Base-by-base conservation (phyloP, 768 basidiomycete species). In the Galerina sulciceps region DNA sequence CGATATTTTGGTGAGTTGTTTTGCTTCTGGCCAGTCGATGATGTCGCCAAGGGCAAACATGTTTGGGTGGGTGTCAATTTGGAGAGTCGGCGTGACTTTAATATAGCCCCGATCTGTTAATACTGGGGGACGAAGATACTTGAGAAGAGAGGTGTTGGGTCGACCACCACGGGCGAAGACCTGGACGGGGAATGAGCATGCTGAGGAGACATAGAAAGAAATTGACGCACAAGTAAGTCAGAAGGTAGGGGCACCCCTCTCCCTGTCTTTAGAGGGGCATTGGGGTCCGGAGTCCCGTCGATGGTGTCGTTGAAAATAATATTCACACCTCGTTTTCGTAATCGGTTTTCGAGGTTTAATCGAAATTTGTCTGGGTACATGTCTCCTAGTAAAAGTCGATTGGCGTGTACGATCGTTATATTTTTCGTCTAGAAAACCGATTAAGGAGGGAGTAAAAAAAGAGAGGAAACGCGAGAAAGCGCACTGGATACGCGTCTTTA, bases 31-130 rank as follows among this genome's bases (percentile, higher is more conserved):
- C 76, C 81, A 84, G 45, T 88, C 85, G 61, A 85, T 80, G 60
- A 87, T 77, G 63, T 91, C 89, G 2, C 89, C 89, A 1, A 75
- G 76, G 0, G 88, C 89, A 57, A 86, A 90, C 13, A 91, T 80
- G 58, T 77, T 77, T 0, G 81, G 71, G 66, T 86, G 71, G 0
- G 69, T 70, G 9, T 65, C 65, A 1, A 90, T 65, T 64, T 88
- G 86, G 37, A 90, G 76, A 2, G 84, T 87, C 1, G 83, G 77
- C 20, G 70, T 67, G 15, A 90, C 79, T 63, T 82, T 83, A 45
- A 88, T 79, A 45, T 64, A 74, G 62, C 71, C 85, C 68, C 62
- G 61, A 48, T 51, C 66, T 37, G 63, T 77, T 6, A 89, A 79
- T 10, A 70, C 67, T 34, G 65, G 57, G 0, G 67, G 64, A 6